These are phyloP conservation scores for Corylus heterophylla DNA, from an alignment of 306 rosid species.

Conservation along the genomic window DNA sequence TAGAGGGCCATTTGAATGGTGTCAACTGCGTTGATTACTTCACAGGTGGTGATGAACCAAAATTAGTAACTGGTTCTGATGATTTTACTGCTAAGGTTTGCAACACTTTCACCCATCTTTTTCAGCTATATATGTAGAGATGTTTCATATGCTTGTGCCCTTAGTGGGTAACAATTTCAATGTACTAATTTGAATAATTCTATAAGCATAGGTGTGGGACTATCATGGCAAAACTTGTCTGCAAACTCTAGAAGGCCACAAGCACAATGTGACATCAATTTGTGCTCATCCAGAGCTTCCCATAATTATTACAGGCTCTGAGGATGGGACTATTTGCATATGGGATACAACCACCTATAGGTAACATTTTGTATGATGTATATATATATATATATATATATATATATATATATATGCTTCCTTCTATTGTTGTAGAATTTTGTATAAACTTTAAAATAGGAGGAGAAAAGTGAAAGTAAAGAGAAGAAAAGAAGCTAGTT, in stretches of 20 bases:
- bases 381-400: too few species aligned
- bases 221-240: constrained; percentile 34
- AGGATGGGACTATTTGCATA: constrained; percentile 37
- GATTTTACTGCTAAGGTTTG: constrained; percentile 46
- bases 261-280: constrained; percentile 32
- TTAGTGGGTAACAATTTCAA: neutral
- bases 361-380: constrained; percentile 1
- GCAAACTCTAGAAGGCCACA: constrained; percentile 40
- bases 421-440: too few species aligned
- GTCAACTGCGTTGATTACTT: constrained; percentile 57
- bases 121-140: neutral
- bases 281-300: constrained; percentile 46
- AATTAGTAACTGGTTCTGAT: constrained; percentile 69
- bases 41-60: constrained; percentile 30
- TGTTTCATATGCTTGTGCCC: neutral
- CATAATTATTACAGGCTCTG: constrained; percentile 39
- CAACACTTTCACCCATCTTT: neutral
- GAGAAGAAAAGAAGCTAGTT: too few species aligned
- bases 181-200: neutral
- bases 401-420: too few species aligned
- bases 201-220: constrained; percentile 38
- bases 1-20: constrained; percentile 66
- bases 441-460: too few species aligned
- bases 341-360: constrained; percentile 35
- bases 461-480: too few species aligned